Base-by-base conservation (phyloP, 2,329 filamentous ascomycete species). In the Stenocarpella maydis region DNA sequence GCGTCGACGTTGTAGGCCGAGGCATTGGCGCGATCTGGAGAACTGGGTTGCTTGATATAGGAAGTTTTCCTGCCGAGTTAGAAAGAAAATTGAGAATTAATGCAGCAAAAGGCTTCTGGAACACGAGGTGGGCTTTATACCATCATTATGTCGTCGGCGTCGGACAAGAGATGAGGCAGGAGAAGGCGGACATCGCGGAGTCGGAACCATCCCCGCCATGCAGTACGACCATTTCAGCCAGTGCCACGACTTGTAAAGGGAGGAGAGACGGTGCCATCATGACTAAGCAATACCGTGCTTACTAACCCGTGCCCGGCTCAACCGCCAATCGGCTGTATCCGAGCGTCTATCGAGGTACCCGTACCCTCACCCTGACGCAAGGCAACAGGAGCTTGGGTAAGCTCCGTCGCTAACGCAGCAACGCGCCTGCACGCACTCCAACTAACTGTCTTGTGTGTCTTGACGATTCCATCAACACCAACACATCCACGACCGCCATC, bases 381-480 rank as follows among this genome's bases (percentile, higher is more conserved):
- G 78, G 78, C 78, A 79, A 73, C 78, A 77, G 75, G 72, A 78
- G 77, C 77, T 78, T 78, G 77, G 75, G 77, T 79, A 79, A 79
- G 78, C 78, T 79, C 74, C 21, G 66, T 34, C 54, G 54, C 64
- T 45, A 66, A 61, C 64, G 65, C 55, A 54, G 55, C 60, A 52
- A 67, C 60, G 47, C 39, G 52, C 45, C 43, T 31, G 41, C 26
- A 50, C 49, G 21, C 43, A 43, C 34, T 37, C 68, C 45, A 52
- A 43, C 31, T 43, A n/a, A n/a, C n/a, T n/a, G n/a, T n/a, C n/a
- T n/a, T n/a, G n/a, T n/a, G n/a, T n/a, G 63, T 54, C 54, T 37
- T 26, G 47, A 43, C 17, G 31, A 24, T 45, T 53, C 37, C 68
- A 49, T 54, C 68, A 17, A 45, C 50, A 39, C 34, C 34, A 37